phyloP scores from a whole-genome alignment of 495 filamentous ascomycete genomes.

The Podospora comata region DNA sequence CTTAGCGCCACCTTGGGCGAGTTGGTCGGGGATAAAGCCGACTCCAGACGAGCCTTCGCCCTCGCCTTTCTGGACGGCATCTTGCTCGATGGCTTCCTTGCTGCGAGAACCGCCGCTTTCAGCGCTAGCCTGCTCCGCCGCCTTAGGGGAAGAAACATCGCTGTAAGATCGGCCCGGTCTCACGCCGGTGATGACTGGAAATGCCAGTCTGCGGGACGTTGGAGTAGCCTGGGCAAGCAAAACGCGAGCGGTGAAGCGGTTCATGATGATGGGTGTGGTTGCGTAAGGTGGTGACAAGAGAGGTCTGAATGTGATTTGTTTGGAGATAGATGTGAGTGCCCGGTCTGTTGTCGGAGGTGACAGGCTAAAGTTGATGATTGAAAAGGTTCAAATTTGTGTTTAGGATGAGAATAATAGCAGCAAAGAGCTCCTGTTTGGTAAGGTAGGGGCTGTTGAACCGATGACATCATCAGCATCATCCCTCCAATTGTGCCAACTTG shows the following conservation, averaged over 20 bases:
- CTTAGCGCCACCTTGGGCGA: slow-evolving; percentile 33
- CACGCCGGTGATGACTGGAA: background rate
- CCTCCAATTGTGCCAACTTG: background rate
- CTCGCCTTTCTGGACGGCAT: slow-evolving; percentile 29
- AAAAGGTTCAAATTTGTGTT: slow-evolving; percentile 5
- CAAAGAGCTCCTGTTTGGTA: background rate
- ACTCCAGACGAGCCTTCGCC: slow-evolving; percentile 23
- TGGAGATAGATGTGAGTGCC: background rate
- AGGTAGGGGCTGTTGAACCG: background rate
- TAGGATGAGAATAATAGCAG: background rate
- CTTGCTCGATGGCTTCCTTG: slow-evolving; percentile 38
- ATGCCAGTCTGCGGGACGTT: background rate
- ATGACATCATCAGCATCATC: slow-evolving; percentile 13
- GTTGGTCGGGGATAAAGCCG: slow-evolving; percentile 20
- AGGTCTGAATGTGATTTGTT: background rate
- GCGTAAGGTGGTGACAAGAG: background rate
- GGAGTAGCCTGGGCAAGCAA: background rate
- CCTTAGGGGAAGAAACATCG: slow-evolving; percentile 24
- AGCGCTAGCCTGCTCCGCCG: slow-evolving; percentile 42
- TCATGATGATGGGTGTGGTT: slow-evolving; percentile 14
- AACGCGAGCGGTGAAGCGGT: slow-evolving; percentile 13
- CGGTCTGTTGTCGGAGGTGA: background rate
- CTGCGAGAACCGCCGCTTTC: slow-evolving; percentile 45
- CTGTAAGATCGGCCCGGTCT: background rate
- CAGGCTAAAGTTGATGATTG: background rate